These are phyloP conservation scores for Tilletia setariae DNA, from an alignment of 1,284 basidiomycete genomes.

Conservation along the genomic window DNA sequence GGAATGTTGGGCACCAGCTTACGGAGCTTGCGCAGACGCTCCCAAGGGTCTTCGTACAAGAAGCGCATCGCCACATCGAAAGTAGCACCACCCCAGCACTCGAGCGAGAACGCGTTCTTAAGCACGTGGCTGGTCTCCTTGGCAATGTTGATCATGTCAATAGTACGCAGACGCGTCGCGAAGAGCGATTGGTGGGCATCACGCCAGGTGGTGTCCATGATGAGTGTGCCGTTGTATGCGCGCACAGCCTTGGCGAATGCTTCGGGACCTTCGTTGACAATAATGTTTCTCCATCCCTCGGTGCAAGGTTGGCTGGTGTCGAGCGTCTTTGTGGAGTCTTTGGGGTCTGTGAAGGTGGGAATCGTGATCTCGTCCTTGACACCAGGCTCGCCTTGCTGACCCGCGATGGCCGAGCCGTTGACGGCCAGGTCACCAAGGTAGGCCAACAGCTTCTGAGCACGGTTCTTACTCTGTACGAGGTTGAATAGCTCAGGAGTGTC, in stretches of 20 bases:
- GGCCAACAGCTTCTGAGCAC: conserved; percentile 92
- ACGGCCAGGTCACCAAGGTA: conserved; percentile 98
- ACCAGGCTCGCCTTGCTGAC: conserved; percentile 88
- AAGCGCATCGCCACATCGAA: conserved; percentile 99
- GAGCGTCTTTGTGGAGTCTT: conserved; percentile 69
- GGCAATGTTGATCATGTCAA: conserved; percentile 98
- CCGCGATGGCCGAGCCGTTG: conserved; percentile 95
- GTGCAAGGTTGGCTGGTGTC: conserved; percentile 80
- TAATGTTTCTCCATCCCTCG: conserved; percentile 96
- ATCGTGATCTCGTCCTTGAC: conserved; percentile 83
- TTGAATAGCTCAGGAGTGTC: conserved; percentile 97
- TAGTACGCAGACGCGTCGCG: conserved; percentile 91
- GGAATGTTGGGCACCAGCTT: conserved; percentile 98
- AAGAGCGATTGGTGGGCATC: conserved; percentile 98
- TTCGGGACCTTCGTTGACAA: conserved; percentile 94
- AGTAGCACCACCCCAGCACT: conserved; percentile 99
- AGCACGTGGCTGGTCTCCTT: conserved; percentile 87
- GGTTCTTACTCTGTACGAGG: conserved; percentile 93
- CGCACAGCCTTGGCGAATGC: conserved; percentile 98
- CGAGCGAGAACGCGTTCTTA: conserved; percentile 90
- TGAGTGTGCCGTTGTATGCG: conserved; percentile 80
- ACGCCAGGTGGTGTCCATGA: conserved; percentile 84
- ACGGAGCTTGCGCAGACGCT: conserved; percentile 86
- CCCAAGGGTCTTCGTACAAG: conserved; percentile 99
- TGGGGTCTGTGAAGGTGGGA: conserved; percentile 74